phyloP scores from a whole-genome alignment of 345 rosid genomes.

The Viola odorata region DNA sequence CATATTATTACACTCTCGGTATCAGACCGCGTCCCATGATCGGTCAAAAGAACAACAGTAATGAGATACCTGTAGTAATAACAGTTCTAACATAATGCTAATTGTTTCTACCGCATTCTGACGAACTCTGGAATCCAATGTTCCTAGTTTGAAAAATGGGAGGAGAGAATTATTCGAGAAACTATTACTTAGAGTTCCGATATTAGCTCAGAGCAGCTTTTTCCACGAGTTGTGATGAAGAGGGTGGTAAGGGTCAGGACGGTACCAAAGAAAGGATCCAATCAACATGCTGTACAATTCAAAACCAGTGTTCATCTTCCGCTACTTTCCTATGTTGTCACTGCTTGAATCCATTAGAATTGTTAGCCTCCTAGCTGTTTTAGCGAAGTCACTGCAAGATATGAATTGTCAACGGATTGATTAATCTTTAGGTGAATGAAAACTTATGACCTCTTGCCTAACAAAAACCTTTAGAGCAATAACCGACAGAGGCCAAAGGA shows the following conservation, averaged over 20 bases:
- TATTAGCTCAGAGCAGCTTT: slow-evolving; percentile 14
- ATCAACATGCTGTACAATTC: slow-evolving; percentile 41
- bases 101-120: not conserved
- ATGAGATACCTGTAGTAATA: not conserved
- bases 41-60: not conserved
- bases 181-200: slow-evolving; percentile 11
- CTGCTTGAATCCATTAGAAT: slow-evolving; percentile 49
- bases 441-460: not conserved
- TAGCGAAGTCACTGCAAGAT: slow-evolving; percentile 42
- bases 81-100: not conserved
- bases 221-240: slow-evolving; percentile 8
- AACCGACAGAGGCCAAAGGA: not conserved
- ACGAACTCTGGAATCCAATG: slow-evolving; percentile 3
- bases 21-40: not conserved
- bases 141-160: slow-evolving; percentile 3
- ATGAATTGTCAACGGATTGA: not conserved
- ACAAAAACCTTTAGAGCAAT: not conserved
- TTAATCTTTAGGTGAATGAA: not conserved
- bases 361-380: slow-evolving; percentile 51
- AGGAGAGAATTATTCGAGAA: slow-evolving; percentile 12
- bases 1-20: not conserved
- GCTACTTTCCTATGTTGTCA: slow-evolving; percentile 34
- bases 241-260: slow-evolving; percentile 21
- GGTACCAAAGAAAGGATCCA: slow-evolving; percentile 8
- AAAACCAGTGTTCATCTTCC: slow-evolving; percentile 22